Conservation (phyloP, 23 red algal genomes). For the Porphyridium purpureum region DNA sequence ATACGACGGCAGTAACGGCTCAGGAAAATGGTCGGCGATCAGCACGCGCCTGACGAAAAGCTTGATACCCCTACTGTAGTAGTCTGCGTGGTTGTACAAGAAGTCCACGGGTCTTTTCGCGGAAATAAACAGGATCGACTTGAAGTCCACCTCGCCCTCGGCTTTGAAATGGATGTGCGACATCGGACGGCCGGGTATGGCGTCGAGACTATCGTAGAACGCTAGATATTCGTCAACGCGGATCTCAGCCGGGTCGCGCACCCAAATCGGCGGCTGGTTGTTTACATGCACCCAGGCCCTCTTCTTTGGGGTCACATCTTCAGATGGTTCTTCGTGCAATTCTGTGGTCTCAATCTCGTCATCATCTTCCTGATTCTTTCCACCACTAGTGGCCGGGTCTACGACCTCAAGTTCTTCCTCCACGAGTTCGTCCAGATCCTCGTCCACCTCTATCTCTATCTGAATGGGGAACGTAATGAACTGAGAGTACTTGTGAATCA, state of each 20-base stretch:
- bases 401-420: neutral
- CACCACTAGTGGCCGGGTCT: neutral
- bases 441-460: slow-evolving; percentile 2
- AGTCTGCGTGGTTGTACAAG: neutral
- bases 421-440: neutral
- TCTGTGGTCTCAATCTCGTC: slow-evolving; percentile 13
- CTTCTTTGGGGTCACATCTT: slow-evolving; percentile 18
- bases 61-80: neutral
- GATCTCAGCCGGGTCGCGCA: slow-evolving; percentile 5
- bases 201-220: slow-evolving; percentile 3
- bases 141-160: slow-evolving; percentile 19
- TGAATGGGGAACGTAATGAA: slow-evolving; percentile 21
- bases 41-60: slow-evolving; percentile 12
- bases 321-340: slow-evolving; percentile 3
- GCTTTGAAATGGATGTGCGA: slow-evolving; percentile 8
- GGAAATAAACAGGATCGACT: slow-evolving; percentile 5
- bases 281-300: neutral
- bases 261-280: slow-evolving; percentile 2
- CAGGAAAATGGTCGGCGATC: slow-evolving; percentile 5
- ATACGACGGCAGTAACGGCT: slow-evolving; percentile 7
- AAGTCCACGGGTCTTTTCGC: slow-evolving; percentile 1
- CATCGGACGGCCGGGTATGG: neutral
- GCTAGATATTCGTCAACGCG: slow-evolving; percentile 8
- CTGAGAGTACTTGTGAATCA: slow-evolving; percentile 7
- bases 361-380: slow-evolving; percentile 18